Base-by-base conservation (phyloP, 345 rosid species). In the Tarenaya hassleriana region DNA sequence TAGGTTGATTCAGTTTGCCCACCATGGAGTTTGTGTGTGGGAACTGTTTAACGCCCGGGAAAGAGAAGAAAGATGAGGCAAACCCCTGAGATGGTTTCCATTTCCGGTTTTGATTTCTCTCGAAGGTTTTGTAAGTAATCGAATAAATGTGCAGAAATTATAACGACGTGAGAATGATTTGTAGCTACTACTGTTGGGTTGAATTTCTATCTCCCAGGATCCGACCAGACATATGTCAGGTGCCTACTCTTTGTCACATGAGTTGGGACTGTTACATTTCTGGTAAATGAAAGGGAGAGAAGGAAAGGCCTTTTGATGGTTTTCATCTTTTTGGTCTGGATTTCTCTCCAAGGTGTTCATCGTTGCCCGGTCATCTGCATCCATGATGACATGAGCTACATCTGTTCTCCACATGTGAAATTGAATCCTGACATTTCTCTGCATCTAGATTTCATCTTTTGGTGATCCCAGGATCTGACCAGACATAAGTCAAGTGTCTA, bases 191-290 rank as follows among this genome's bases (percentile, higher is more conserved):
- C 3, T 24, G 5, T 24, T 24, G 29, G 29, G 5, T 24, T 24
- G 29, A 5, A 24, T 24, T 24, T 24, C 5, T 5, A 24, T 5
- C 5, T 24, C 29, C 49, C 14, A 7, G 9, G 40, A 43, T 65
- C 52, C 21, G 46, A 39, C 57, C 71, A 60, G 66, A 67, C 61
- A 34, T 55, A 24, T 34, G 66, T 60, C 65, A 41, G 39, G 63
- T 67, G 58, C 8, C 62, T 61, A 55, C 67, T 55, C 47, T 48
- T 43, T 50, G 27, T 33, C 5, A 16, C 37, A 29, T 55, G 56
- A 48, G 73, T 74, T 53, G 50, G 47, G 21, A 59, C 72, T 68
- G 77, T 76, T 76, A 71, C 75, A 65, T 68, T 73, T 63, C 75
- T 76, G 76, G 80, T 31, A 76, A 55, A 69, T 33, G n/a, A 56